Base-by-base conservation (phyloP, 176 grass and related monocot species). In the Carex kokanica region DNA sequence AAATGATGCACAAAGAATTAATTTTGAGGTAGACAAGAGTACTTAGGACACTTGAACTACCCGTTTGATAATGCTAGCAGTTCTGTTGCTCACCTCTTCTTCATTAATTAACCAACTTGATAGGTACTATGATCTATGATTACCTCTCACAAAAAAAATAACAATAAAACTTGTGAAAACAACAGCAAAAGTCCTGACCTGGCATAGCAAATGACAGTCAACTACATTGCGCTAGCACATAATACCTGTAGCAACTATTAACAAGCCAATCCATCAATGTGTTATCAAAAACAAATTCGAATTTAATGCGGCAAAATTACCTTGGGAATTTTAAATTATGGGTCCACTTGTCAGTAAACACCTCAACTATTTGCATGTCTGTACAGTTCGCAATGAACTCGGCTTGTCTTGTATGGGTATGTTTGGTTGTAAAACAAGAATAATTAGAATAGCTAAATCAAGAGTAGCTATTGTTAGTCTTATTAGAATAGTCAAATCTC, bases 11-110 rank as follows among this genome's bases (percentile, higher is more conserved):
- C 2, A 73, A 54, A 54, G 21, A 31, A 53, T 7, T 29, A 16
- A 31, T 21, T 17, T 55, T 29, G 49, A 53, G n/a, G 18, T 12
- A 23, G 5, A 16, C 45, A 15, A 15, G 0, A 32, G 49, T 17
- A 32, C 24, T 77, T 69, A 41, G 6, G 51, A 74, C 49, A 77
- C 73, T 55, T 78, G 14, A 78, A 78, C 49, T 78, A 56, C 47
- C 73, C 1, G 14, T 29, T 14, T 29, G 49, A 77, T 54, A 75
- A 14, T 52, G 21, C 5, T 25, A 53, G 14, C 12, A 55, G 23
- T 32, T 54, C 49, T 31, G 53, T 43, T 54, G 10, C 24, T 27
- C 24, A 55, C 9, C 6, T 56, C 13, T 31, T 78, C 73, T 24
- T 51, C 20, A 73, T 69, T 40, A 32, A 31, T 68, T 68, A 32